Evolutionary conservation across 2,329 filamentous ascomycete species (phyloP).

Genomic region (Nemania sp.): DNA sequence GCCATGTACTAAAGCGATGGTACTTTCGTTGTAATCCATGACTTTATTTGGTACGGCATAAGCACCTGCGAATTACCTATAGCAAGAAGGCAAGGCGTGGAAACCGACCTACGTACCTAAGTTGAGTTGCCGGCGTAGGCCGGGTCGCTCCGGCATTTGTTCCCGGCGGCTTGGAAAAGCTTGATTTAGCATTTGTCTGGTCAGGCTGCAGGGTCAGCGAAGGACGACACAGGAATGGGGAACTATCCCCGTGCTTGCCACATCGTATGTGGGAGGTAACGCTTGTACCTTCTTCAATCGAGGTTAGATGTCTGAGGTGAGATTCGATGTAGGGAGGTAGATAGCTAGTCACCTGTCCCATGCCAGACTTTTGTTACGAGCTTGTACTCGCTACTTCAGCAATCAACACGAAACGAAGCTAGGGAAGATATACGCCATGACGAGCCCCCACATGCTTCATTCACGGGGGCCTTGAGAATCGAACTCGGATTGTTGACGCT

Average conservation of each 20-base stretch:
- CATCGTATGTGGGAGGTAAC: constrained; percentile 21
- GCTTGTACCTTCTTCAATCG: constrained; percentile 37
- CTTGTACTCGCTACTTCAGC: constrained; percentile 34
- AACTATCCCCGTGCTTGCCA: constrained; percentile 27
- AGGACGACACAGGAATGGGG: constrained; percentile 9
- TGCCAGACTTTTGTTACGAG: constrained; percentile 18
- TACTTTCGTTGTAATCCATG: not conserved
- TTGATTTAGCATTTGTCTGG: constrained; percentile 29
- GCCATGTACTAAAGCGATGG: not conserved
- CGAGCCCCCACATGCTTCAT: constrained; percentile 27
- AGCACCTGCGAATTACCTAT: not conserved
- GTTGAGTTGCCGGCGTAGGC: constrained; percentile 19
- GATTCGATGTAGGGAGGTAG: constrained; percentile 21
- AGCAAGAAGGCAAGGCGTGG: not conserved
- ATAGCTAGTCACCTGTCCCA: constrained; percentile 7
- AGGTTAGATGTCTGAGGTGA: constrained; percentile 30
- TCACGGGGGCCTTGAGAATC: constrained; percentile 11
- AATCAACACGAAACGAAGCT: not conserved
- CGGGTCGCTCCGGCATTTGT: constrained; percentile 31
- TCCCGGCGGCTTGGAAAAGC: constrained; percentile 37
- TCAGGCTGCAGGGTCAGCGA: constrained; percentile 13
- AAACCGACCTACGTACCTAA: not conserved
- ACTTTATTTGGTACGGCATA: not conserved
- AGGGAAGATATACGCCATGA: not conserved
- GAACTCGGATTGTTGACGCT: constrained; percentile 1